Evolutionary conservation across 2,329 filamentous ascomycete genomes (phyloP), one percentile per base, ranked within the genome.

Genomic region (Sclerotiophoma versabilis): DNA sequence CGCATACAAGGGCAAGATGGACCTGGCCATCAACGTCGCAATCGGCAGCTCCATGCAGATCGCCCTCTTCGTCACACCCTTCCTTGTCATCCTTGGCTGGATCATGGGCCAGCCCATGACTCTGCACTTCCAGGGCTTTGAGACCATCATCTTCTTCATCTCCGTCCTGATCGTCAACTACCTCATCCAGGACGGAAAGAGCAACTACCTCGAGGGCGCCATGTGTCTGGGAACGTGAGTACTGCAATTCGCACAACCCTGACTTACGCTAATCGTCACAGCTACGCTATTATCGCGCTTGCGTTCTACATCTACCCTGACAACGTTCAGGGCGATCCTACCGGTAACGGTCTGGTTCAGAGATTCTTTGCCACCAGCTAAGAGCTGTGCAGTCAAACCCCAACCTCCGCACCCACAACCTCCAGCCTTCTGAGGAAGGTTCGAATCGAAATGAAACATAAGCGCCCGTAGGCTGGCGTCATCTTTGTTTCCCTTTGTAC

Each of bases 121-220:
- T 23, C 81, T 96, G 27, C 92, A 93, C 78, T 96, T 96, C 75
- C 91, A 91, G 56, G 83, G 92, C 42, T 96, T 96, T 75, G 91
- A 96, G 82, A 96, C 91, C 0, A 89, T 95, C 19, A 91, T 89
- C 51, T 84, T 96, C 67, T 96, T 96, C 75, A 86, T 93, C 45
- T 90, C 87, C 45, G 87, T 92, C 7, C 87, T 96, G 60, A 92
- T 96, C 59, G 90, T 93, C 75, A 95, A 93, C 76, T 96, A 95
- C 71, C 77, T 96, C 55, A 91, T 96, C 42, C 80, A 93, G 57
- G 92, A 96, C 68, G 91, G 91, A 10, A 84, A 92, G 72, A 92
- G 88, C 72, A 96, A 96, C 71, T 96, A 95, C 66, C 84, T 96
- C 11, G 91, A 96, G 77, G 91, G 91, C 12, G 87, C 87, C 49